Percentiles rank a stretch among this genome's conserved stretches.
Evolutionary conservation across 1,139 yeast genomes (phyloP).

Genomic region (Suhomyces anneliseae): DNA sequence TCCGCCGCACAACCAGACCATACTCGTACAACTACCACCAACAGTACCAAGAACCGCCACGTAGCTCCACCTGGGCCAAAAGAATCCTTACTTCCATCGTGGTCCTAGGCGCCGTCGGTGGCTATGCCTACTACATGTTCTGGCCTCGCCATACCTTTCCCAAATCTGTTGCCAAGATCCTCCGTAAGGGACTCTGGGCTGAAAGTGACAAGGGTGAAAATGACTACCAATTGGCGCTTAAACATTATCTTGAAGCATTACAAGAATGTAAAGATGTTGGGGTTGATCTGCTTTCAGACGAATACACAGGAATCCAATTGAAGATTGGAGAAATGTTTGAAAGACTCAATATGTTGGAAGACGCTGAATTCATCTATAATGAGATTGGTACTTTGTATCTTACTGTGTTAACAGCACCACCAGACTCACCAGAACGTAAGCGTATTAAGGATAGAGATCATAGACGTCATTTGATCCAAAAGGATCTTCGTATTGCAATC

Average conservation of each 20-base stretch:
- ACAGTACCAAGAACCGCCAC: conserved; percentile 18
- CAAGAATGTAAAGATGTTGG: conserved; percentile 41
- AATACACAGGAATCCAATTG: conserved; percentile 82
- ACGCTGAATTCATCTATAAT: conserved; percentile 64
- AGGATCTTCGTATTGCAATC: conserved; percentile 68
- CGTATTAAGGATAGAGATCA: conserved; percentile 26
- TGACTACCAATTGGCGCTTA: conserved; percentile 62
- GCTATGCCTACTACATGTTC: conserved; percentile 49
- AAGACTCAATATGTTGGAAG: conserved; percentile 55
- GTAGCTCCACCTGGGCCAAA: conserved; percentile 19
- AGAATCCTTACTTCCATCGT: conserved; percentile 24
- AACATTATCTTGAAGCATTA: conserved; percentile 55
- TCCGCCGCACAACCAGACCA: neutral
- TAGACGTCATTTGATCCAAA: conserved; percentile 64
- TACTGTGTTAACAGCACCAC: conserved; percentile 49
- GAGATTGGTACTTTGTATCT: conserved; percentile 67
- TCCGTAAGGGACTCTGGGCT: conserved; percentile 80
- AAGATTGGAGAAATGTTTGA: conserved; percentile 88
- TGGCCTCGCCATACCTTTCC: conserved; percentile 65
- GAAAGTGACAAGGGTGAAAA: conserved; percentile 72
- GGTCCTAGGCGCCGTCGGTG: conserved; percentile 32
- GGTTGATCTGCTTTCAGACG: conserved; percentile 60
- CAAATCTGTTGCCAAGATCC: conserved; percentile 59
- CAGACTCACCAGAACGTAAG: conserved; percentile 21
- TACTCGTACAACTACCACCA: conserved; percentile 17